phyloP scores from a whole-genome alignment of 441 rosid species.

The Aquilaria agallochum region DNA sequence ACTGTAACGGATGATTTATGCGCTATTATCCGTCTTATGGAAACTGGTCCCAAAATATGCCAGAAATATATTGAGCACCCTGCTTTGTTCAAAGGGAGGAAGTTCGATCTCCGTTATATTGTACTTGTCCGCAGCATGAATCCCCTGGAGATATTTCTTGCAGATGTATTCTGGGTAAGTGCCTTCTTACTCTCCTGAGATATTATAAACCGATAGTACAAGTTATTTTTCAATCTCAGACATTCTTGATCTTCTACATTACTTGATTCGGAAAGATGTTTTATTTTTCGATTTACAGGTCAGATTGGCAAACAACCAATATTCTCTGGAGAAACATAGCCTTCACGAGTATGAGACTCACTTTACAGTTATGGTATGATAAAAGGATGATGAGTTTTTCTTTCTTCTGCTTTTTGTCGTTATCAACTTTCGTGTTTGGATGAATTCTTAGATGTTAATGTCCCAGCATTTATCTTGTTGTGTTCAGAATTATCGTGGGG shows the following conservation, averaged over 20 bases:
- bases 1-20: slow-evolving; percentile 72
- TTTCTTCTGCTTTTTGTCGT: slow-evolving; percentile 8
- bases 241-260: background rate
- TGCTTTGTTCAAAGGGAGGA: slow-evolving; percentile 75
- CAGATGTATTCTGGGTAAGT: slow-evolving; percentile 89
- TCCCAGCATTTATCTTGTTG: background rate
- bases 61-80: slow-evolving; percentile 96
- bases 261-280: background rate
- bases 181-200: slow-evolving; percentile 9
- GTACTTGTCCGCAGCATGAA: slow-evolving; percentile 70
- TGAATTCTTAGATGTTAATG: background rate
- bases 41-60: slow-evolving; percentile 98
- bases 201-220: slow-evolving; percentile 2
- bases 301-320: slow-evolving; percentile 80
- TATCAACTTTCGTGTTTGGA: background rate
- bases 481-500: slow-evolving; percentile 83
- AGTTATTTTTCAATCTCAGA: background rate
- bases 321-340: slow-evolving; percentile 75
- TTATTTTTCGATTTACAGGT: slow-evolving; percentile 45
- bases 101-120: slow-evolving; percentile 84
- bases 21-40: slow-evolving; percentile 90
- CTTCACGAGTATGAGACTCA: slow-evolving; percentile 95
- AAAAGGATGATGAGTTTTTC: slow-evolving; percentile 5
- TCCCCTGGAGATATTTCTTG: slow-evolving; percentile 75
- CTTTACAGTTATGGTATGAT: slow-evolving; percentile 93